Percentiles rank a stretch among this genome's conserved stretches.
phyloP scores from a whole-genome alignment of 1,139 yeast species.

The Debaryomyces subglobosus region DNA sequence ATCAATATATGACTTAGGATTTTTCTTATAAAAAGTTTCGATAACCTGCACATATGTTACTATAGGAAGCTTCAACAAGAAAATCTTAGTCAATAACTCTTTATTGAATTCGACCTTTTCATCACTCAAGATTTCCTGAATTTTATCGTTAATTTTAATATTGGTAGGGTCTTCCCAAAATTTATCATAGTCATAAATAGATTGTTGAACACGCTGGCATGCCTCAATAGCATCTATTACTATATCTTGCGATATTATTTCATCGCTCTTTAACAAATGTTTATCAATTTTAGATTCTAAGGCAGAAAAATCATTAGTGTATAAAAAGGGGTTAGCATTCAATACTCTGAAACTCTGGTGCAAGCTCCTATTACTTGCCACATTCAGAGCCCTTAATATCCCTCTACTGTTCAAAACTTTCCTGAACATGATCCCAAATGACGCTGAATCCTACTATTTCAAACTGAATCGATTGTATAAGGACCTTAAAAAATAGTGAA shows the following conservation, averaged over 20 bases:
- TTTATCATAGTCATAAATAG: slow-evolving; percentile 25
- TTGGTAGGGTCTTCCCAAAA: slow-evolving; percentile 25
- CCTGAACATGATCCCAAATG: slow-evolving; percentile 1
- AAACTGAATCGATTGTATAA: not conserved
- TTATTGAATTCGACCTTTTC: slow-evolving; percentile 25
- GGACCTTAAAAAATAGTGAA: not conserved
- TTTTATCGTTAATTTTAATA: slow-evolving; percentile 20
- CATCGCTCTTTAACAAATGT: slow-evolving; percentile 9
- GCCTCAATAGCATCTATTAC: slow-evolving; percentile 26
- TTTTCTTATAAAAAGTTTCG: slow-evolving; percentile 36
- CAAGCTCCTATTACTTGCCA: not conserved
- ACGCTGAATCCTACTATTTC: not conserved
- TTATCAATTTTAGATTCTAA: slow-evolving; percentile 15
- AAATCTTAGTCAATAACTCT: slow-evolving; percentile 30
- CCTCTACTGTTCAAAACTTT: not conserved
- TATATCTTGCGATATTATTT: slow-evolving; percentile 9
- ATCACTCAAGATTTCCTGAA: slow-evolving; percentile 24
- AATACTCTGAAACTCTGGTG: slow-evolving; percentile 1
- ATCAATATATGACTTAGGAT: slow-evolving; percentile 39
- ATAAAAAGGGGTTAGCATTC: slow-evolving; percentile 14
- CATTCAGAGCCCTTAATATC: not conserved
- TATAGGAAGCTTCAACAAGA: slow-evolving; percentile 39
- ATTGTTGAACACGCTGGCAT: slow-evolving; percentile 23
- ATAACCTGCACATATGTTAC: slow-evolving; percentile 33
- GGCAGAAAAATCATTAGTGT: slow-evolving; percentile 16